These are phyloP conservation scores for Globisporangium okanoganense DNA, from an alignment of 352 stramenopile genomes.

Conservation along the genomic window DNA sequence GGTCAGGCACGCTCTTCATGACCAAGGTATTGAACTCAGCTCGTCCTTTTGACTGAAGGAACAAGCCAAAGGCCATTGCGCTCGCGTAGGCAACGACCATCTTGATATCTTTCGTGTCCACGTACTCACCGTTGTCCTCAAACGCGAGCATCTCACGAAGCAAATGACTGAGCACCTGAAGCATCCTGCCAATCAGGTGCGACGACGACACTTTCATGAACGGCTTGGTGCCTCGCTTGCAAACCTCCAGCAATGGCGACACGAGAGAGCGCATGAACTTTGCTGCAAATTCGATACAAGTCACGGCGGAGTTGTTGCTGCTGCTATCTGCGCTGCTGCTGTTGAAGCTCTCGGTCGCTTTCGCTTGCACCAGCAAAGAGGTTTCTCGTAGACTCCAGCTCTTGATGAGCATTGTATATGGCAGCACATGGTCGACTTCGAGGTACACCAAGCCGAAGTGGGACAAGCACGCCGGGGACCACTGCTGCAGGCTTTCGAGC, in stretches of 20 bases:
- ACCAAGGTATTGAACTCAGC: constrained; percentile 26
- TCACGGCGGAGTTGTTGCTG: not conserved
- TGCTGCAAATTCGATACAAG: constrained; percentile 23
- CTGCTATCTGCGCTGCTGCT: not conserved
- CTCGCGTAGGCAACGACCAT: constrained; percentile 37
- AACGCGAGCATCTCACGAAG: constrained; percentile 27
- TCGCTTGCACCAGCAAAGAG: constrained; percentile 18
- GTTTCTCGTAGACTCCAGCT: constrained; percentile 36
- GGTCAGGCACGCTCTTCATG: constrained; percentile 25
- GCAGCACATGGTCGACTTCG: constrained; percentile 36
- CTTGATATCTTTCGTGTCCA: constrained; percentile 21
- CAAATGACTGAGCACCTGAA: constrained; percentile 35
- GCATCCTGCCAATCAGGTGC: constrained; percentile 43
- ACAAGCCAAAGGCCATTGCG: constrained; percentile 29
- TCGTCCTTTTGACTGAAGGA: constrained; percentile 22
- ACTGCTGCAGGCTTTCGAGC: constrained; percentile 41
- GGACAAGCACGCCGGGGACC: constrained; percentile 44
- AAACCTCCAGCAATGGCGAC: constrained; percentile 45
- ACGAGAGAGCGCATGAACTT: constrained; percentile 50
- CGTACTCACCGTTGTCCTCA: constrained; percentile 4
- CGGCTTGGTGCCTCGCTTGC: constrained; percentile 33
- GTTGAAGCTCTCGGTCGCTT: not conserved
- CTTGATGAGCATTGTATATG: constrained; percentile 69
- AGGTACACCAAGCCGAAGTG: constrained; percentile 62
- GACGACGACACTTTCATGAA: constrained; percentile 40